Evolutionary conservation across 495 filamentous ascomycete genomes (phyloP), one percentile per base, ranked within the genome.

Genomic region (Penicillium riverlandense): DNA sequence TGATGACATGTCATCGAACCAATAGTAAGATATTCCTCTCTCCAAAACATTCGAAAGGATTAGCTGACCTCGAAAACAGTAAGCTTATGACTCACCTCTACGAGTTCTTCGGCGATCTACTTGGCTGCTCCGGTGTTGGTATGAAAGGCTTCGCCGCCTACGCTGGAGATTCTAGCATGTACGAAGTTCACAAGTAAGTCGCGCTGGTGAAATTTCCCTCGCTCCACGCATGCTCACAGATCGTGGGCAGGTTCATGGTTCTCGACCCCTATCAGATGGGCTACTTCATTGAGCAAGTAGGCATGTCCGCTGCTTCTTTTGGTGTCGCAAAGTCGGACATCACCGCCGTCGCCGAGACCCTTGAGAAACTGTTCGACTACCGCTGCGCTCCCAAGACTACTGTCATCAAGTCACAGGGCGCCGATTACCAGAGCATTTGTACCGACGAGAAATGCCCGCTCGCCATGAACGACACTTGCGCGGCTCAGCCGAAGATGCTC

Each of bases 251-350:
- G 47, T 80, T 71, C 66, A 80, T 80, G 77, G 65, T 61, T 22
- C 69, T 79, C 41, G 61, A 73, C 50, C 28, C 55, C 11, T 47
- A 55, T 46, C 54, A 80, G 46, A 42, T 77, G 29, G 65, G 63
- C 22, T 78, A 77, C 55, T 79, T 79, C 65, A 71, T 79, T 54
- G 31, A 55, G 16, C 77, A 80, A 52, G 70, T 79, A 41, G 73
- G 58, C 8, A 50, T 74, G 2, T 56, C 72, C 12, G 72, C 71
- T 27, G 55, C 66, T 11, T 75, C 71, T 15, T 78, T 78, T 38
- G 77, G 77, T 15, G 74, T 79, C 33, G 59, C 70, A 15, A 14
- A 31, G 33, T 41, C 45, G 10, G 45, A 47, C 16, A 47, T 47
- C 27, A 12, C 30, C 14, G 45, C 38, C 22, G 45, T 42, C 39